phyloP scores from a whole-genome alignment of 805 yeast genomes.

The Teunomyces atbi region DNA sequence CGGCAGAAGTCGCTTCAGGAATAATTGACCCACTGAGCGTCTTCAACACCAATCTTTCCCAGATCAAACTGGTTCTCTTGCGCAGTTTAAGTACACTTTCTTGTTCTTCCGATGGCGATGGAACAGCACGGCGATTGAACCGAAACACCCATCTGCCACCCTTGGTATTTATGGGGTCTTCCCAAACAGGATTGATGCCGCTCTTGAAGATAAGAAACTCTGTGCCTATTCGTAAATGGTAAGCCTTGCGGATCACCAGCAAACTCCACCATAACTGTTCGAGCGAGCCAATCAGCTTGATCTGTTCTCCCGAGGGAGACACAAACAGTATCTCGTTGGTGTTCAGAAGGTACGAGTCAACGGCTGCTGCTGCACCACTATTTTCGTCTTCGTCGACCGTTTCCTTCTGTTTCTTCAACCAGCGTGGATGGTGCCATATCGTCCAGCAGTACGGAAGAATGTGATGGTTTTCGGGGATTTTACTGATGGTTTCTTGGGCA shows the following conservation, averaged over 20 bases:
- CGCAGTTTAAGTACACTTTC: conserved; percentile 24
- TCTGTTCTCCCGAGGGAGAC: conserved; percentile 12
- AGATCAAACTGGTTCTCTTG: conserved; percentile 41
- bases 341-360: conserved; percentile 46
- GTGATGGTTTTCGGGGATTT: conserved; percentile 33
- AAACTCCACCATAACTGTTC: conserved; percentile 55
- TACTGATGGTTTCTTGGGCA: conserved; percentile 28
- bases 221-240: conserved; percentile 43
- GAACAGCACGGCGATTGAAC: conserved; percentile 36
- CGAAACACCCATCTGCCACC: conserved; percentile 67
- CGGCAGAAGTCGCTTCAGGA: conserved; percentile 33
- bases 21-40: conserved; percentile 51
- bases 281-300: conserved; percentile 41
- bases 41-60: conserved; percentile 56
- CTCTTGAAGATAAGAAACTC: conserved; percentile 58
- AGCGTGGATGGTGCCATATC: conserved; percentile 47
- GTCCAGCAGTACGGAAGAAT: conserved; percentile 49
- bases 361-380: conserved; percentile 22
- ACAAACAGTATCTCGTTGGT: conserved; percentile 37
- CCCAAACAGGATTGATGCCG: conserved; percentile 67
- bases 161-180: conserved; percentile 55
- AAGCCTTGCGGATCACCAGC: conserved; percentile 36
- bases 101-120: conserved; percentile 8
- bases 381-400: conserved; percentile 14
- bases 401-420: conserved; percentile 17